Base-by-base conservation (phyloP, 208 protist genomes). In the Naegleria lovaniensis region DNA sequence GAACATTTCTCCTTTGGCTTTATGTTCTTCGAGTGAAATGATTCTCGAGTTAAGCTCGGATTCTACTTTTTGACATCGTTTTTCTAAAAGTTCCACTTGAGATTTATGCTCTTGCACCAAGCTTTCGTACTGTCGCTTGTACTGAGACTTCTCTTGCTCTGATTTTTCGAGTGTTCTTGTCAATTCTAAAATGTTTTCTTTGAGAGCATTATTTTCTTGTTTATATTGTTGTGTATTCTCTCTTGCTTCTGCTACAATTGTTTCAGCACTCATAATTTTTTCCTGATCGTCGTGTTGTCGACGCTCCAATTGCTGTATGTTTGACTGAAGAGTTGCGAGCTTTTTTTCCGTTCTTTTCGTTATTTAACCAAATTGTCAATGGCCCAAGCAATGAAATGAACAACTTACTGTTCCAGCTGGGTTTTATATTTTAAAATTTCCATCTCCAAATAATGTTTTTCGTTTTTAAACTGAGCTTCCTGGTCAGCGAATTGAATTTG, bases 1-100 rank as follows among this genome's bases (percentile, higher is more conserved):
- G 19, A 39, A 88, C 43, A 88, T 51, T 58, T 88, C 41, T 39
- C n/a, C 41, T 58, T 88, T 88, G n/a, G 85, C 41, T 88, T 88
- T 88, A 11, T 16, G n/a, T 38, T 88, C 85, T 19, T 88, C 85
- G 29, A 58, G 5, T 19, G 38, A 9, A 38, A 58, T 38, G 4
- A n/a, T 48, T 88, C 38, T 48, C 55, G 5, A 0, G 9, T n/a
- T 88, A 58, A 88, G 29, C 38, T 88, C 41, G 19, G 51, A 15
- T 29, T 19, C 22, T 22, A 88, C 5, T 13, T 11, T 88, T 0
- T 39, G 7, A 36, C 13, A 39, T 58, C 55, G 51, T 43, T n/a
- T 88, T 58, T 58, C 39, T 58, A 51, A 4, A 13, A 88, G 15
- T 59, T 48, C 39, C 7, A 58, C 55, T 39, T 88, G 19, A 39